Base-by-base conservation (phyloP, 192 early-diverging fungal species). In the Backusella psychrophila region DNA sequence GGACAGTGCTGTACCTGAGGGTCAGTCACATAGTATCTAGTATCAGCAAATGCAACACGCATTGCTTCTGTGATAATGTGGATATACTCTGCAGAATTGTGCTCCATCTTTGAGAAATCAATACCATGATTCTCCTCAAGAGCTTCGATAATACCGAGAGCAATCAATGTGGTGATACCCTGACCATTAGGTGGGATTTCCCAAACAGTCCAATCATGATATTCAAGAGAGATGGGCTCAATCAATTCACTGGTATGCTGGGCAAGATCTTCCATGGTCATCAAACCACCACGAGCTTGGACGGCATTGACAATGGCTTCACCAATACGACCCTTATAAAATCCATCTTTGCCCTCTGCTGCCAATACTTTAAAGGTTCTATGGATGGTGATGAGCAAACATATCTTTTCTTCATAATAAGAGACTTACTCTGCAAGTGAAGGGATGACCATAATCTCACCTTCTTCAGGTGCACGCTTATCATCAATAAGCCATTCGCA, bases 181-280 rank as follows among this genome's bases (percentile, higher is more conserved):
- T 91, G 89, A 36, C 91, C 91, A 71, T 95, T 95, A 1, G 94
- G 94, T 36, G 92, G 88, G 63, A 90, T 90, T 79, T 95, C 93
- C 78, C 89, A 83, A 4, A 95, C 81, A 4, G 80, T 85, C 46
- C 86, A 56, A n/a, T 83, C 87, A 23, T 87, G 81, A 76, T 92
- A 95, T 29, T 86, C 86, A 44, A 89, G 84, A 2, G 87, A 90
- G 68, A 92, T 88, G 0, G 94, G 92, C 67, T 83, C 83, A 4
- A 86, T 86, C 6, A 78, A 69, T 29, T 88, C 81, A 23, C 85
- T 84, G 9, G 65, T 72, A 74, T 95, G 94, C 2, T 66, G 29
- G 15, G 69, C 77, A 56, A 96, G 81, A 71, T 96, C 94, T 9
- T 88, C 87, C 35, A 91, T 83, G 1, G 87, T 84, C 88, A 96